Evolutionary conservation across 495 filamentous ascomycete genomes (phyloP).

Genomic region (Podospora tetraspora): DNA sequence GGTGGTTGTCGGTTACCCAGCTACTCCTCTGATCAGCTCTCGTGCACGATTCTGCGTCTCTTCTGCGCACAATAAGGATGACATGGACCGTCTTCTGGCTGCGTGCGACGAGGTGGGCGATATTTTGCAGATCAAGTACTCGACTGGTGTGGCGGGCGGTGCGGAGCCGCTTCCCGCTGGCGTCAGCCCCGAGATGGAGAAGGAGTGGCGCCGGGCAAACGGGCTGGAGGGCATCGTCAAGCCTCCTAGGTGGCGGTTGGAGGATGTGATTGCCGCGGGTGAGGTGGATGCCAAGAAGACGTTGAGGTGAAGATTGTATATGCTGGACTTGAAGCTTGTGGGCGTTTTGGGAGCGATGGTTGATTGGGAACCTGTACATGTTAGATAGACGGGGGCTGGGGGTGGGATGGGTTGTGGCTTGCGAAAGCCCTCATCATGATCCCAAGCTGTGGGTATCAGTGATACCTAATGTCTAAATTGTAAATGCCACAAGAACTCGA

Average conservation of each 20-base stretch:
- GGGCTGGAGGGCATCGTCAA: slow-evolving; percentile 46
- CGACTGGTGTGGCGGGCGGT: slow-evolving; percentile 87
- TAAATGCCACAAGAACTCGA: slow-evolving; percentile 6
- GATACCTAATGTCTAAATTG: slow-evolving; percentile 16
- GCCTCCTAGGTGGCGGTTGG: slow-evolving; percentile 75
- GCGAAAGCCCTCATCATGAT: slow-evolving; percentile 1
- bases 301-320: slow-evolving; percentile 45
- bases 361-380: slow-evolving; percentile 12
- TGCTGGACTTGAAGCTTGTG: slow-evolving; percentile 1
- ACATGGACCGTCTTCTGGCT: slow-evolving; percentile 81
- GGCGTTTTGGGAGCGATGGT: slow-evolving; percentile 13
- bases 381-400: slow-evolving; percentile 7
- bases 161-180: slow-evolving; percentile 66
- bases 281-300: slow-evolving; percentile 72
- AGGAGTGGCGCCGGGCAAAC: slow-evolving; percentile 59
- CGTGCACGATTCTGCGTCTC: slow-evolving; percentile 94
- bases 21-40: slow-evolving; percentile 92
- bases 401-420: background rate
- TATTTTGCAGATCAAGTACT: slow-evolving; percentile 90
- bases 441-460: slow-evolving; percentile 1
- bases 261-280: slow-evolving; percentile 73
- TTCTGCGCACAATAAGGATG: slow-evolving; percentile 94
- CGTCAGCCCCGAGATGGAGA: slow-evolving; percentile 62
- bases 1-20: slow-evolving; percentile 94
- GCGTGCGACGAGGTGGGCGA: slow-evolving; percentile 93